These are phyloP conservation scores for Byssochlamys sp. DNA, from an alignment of 2,329 filamentous ascomycete species.

Conservation along the genomic window DNA sequence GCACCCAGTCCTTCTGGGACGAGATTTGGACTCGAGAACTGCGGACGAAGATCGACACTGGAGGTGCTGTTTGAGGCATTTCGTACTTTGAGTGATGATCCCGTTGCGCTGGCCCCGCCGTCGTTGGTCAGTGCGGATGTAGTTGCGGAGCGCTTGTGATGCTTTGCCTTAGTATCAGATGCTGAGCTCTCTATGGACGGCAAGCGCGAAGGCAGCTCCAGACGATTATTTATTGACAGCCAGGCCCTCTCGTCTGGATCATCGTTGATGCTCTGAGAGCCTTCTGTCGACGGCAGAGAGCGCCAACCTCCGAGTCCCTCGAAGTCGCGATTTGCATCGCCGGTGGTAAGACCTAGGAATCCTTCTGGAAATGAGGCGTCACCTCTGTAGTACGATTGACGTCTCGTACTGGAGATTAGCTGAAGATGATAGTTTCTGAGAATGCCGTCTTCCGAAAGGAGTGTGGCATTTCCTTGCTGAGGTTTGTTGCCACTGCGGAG, in stretches of 20 bases:
- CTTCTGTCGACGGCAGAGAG: slow-evolving; percentile 11
- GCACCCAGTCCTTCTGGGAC: neutral
- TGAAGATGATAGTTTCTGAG: neutral
- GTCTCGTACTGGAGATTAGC: neutral
- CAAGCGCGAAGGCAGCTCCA: slow-evolving; percentile 26
- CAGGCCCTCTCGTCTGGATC: slow-evolving; percentile 28
- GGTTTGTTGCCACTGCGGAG: neutral
- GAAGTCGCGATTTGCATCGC: slow-evolving; percentile 31
- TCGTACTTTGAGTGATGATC: neutral
- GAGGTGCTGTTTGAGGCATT: neutral
- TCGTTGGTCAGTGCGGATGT: slow-evolving; percentile 16
- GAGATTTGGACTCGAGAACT: neutral
- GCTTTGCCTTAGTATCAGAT: slow-evolving; percentile 8
- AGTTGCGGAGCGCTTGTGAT: slow-evolving; percentile 27
- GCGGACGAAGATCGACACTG: neutral
- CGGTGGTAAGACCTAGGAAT: slow-evolving; percentile 20
- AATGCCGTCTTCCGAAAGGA: slow-evolving; percentile 14
- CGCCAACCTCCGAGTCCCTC: slow-evolving; percentile 37
- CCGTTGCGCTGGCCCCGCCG: neutral
- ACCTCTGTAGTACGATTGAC: neutral
- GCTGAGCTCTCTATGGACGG: slow-evolving; percentile 2
- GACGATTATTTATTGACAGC: slow-evolving; percentile 29
- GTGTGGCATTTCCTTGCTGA: slow-evolving; percentile 11
- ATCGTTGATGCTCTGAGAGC: slow-evolving; percentile 12
- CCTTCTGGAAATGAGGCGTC: slow-evolving; percentile 6